Base-by-base conservation (phyloP, 768 basidiomycete species). In the Royoungia palumana region DNA sequence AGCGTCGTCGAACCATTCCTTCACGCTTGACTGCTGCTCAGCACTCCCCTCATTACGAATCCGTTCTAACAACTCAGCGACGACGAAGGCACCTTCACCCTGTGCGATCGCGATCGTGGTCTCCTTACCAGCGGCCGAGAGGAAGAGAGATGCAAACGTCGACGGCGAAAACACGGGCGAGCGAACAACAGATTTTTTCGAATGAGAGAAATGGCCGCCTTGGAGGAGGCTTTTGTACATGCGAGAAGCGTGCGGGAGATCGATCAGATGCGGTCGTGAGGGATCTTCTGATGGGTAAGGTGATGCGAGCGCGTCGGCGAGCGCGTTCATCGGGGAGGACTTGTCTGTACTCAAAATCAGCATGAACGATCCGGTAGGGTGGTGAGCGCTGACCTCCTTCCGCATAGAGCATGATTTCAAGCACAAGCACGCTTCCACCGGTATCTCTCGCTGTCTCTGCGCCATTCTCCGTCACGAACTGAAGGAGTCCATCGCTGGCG, bases 151-250 rank as follows among this genome's bases (percentile, higher is more conserved):
- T 0, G 87, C 88, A 53, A 91, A 91, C 2, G 66, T 68, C 1
- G 67, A 61, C 0, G 84, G 70, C 17, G 83, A 80, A 75, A 85
- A 92, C 1, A 65, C 55, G 3, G 76, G 57, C 3, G 78, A 72
- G 7, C 66, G 75, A 27, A 78, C 76, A 32, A 94, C 72, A 3
- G 75, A 53, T 19, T 75, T 75, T 3, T 81, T 77, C 0, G 76
- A 64, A 27, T 82, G 84, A 51, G 81, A 83, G 68, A 83, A 96
- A 63, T 94, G 92, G 0, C 94, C 94, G 6, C 94, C 94, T 62
- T 94, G 91, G 1, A 96, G 75, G 6, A 96, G 80, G 6, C 82
- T 83, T 65, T 96, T 96, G 77, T 91, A 94, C 41, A 94, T 62
- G 35, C 94, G 78, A 4, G 89, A 85, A 1, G 85, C 80, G 58